Evolutionary conservation across 1,139 yeast genomes (phyloP).

Genomic region (Yamadazyma triangularis): DNA sequence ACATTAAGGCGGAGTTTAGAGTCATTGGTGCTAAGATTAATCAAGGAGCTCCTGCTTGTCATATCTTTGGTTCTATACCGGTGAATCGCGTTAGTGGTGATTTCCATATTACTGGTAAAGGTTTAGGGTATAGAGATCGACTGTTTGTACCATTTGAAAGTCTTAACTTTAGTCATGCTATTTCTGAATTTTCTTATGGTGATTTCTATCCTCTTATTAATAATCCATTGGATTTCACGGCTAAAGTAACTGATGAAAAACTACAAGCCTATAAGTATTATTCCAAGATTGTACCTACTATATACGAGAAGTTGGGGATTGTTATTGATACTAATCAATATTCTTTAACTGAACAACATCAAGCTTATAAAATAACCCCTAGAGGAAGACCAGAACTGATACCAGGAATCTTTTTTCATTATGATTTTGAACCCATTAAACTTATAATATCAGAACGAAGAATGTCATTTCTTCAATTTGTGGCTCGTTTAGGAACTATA

Average conservation of each 20-base stretch:
- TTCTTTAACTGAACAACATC: slow-evolving; percentile 61
- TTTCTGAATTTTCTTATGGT: slow-evolving; percentile 88
- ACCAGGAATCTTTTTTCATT: slow-evolving; percentile 82
- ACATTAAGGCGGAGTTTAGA: slow-evolving; percentile 60
- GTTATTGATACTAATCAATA: slow-evolving; percentile 81
- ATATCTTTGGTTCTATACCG: slow-evolving; percentile 80
- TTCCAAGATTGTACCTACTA: slow-evolving; percentile 80
- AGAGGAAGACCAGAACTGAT: slow-evolving; percentile 26
- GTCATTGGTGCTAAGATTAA: slow-evolving; percentile 33
- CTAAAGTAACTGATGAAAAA: slow-evolving; percentile 45
- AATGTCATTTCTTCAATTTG: slow-evolving; percentile 71
- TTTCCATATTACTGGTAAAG: slow-evolving; percentile 77
- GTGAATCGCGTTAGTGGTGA: slow-evolving; percentile 86
- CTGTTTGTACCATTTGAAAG: slow-evolving; percentile 43
- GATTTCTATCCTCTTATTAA: slow-evolving; percentile 80
- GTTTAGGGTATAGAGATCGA: slow-evolving; percentile 53
- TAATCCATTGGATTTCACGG: slow-evolving; percentile 81
- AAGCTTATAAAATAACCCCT: slow-evolving; percentile 15
- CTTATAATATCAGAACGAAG: slow-evolving; percentile 67
- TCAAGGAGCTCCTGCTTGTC: slow-evolving; percentile 74
- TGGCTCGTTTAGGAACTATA: slow-evolving; percentile 75
- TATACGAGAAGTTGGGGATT: slow-evolving; percentile 67
- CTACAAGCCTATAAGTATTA: slow-evolving; percentile 56
- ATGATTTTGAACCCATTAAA: slow-evolving; percentile 85
- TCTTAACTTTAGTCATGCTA: slow-evolving; percentile 77